phyloP scores from a whole-genome alignment of 2,329 filamentous ascomycete genomes.

The Colletotrichum lindemuthianum region DNA sequence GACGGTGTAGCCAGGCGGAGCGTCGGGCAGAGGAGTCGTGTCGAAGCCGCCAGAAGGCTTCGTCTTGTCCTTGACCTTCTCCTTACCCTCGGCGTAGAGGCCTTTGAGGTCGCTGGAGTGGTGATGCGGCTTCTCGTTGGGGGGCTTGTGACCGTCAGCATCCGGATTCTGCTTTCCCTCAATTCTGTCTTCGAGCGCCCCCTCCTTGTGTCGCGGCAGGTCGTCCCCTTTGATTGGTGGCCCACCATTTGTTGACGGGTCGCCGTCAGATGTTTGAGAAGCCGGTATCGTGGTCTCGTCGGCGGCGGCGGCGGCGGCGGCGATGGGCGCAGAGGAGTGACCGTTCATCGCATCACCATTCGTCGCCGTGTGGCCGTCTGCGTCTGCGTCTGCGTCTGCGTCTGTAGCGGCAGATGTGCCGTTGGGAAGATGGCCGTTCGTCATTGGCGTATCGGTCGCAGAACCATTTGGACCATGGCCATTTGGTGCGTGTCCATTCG shows the following conservation, averaged over 20 bases:
- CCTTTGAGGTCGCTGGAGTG: slow-evolving; percentile 43
- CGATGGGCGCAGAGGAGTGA: background rate
- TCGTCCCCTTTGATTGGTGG: slow-evolving; percentile 23
- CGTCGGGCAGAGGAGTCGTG: slow-evolving; percentile 77
- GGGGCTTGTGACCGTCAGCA: slow-evolving; percentile 33
- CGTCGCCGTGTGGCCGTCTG: slow-evolving; percentile 6
- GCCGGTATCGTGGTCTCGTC: no score
- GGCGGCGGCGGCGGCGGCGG: background rate
- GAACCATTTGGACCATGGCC: slow-evolving; percentile 4
- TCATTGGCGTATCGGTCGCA: background rate
- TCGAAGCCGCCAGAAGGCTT: slow-evolving; percentile 83
- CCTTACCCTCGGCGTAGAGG: slow-evolving; percentile 48
- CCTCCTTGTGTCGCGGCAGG: slow-evolving; percentile 12
- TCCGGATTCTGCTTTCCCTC: slow-evolving; percentile 31
- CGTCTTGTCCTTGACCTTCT: slow-evolving; percentile 51
- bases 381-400: slow-evolving; percentile 1
- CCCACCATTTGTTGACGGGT: slow-evolving; percentile 33
- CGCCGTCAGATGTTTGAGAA: slow-evolving; percentile 16
- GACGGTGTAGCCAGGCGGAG: slow-evolving; percentile 82
- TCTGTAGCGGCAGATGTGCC: slow-evolving; percentile 8
- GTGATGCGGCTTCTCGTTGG: slow-evolving; percentile 34
- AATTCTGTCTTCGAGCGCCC: slow-evolving; percentile 27
- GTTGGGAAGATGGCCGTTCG: slow-evolving; percentile 10
- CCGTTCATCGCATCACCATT: slow-evolving; percentile 11
- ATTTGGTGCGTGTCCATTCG: background rate